phyloP scores from a whole-genome alignment of 768 basidiomycete genomes.

The Kwoniella dejecticola region DNA sequence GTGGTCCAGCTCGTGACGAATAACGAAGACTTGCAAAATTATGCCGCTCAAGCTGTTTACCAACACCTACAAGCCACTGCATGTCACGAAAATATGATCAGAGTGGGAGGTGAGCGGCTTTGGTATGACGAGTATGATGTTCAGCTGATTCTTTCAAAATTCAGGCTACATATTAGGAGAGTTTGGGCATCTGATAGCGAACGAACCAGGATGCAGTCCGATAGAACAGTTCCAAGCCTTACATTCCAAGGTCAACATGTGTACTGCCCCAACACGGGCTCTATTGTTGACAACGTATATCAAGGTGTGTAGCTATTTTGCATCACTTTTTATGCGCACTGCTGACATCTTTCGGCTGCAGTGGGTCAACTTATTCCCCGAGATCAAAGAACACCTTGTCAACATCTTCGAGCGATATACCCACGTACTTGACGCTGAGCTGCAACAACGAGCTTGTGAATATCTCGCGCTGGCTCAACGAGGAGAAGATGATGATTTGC shows the following conservation, averaged over 20 bases:
- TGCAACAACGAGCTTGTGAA: conserved; percentile 98
- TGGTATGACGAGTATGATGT: background rate
- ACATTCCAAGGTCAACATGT: conserved; percentile 93
- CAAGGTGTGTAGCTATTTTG: conserved; percentile 60
- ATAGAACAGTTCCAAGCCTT: conserved; percentile 89
- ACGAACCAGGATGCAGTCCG: conserved; percentile 89
- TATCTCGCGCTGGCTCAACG: conserved; percentile 84
- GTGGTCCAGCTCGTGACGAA: conserved; percentile 98
- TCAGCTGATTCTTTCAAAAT: conserved; percentile 7
- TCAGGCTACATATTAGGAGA: conserved; percentile 94
- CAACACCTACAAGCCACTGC: conserved; percentile 82
- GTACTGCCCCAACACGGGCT: conserved; percentile 85
- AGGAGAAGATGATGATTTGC: conserved; percentile 84
- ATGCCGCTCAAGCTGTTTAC: conserved; percentile 89
- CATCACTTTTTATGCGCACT: background rate
- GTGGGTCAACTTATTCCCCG: conserved; percentile 99
- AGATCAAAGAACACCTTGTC: conserved; percentile 90
- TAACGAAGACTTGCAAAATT: conserved; percentile 94
- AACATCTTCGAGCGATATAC: conserved; percentile 96
- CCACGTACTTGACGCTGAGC: conserved; percentile 93
- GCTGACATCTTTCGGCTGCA: conserved; percentile 62
- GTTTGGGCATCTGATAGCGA: conserved; percentile 96
- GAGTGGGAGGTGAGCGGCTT: conserved; percentile 78
- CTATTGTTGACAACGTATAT: conserved; percentile 94
- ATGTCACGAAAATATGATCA: conserved; percentile 72